A percentile compares a stretch with the other conserved stretches of the same genome.
Conservation (phyloP, 2,329 filamentous ascomycete species). For the Fusarium kyushuense region DNA sequence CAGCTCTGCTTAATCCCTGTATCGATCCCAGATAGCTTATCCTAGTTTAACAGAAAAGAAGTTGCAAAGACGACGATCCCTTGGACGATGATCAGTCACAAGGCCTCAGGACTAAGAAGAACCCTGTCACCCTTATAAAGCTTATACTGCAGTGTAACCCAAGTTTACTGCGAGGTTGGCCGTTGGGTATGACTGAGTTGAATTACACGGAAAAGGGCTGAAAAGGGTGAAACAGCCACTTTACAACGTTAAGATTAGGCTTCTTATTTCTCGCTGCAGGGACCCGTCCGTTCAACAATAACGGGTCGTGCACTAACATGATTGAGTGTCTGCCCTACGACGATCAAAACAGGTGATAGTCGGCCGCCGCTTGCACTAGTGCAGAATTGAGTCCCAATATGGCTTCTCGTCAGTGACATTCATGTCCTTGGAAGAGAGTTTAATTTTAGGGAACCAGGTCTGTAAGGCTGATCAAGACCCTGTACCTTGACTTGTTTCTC, state of each 20-base stretch:
- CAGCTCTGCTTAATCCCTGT: slow-evolving; percentile 40
- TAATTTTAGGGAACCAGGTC: neutral
- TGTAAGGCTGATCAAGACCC: slow-evolving; percentile 18
- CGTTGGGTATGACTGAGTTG: neutral
- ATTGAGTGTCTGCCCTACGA: slow-evolving; percentile 14
- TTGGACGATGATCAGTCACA: slow-evolving; percentile 30
- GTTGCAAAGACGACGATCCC: slow-evolving; percentile 37
- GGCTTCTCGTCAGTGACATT: slow-evolving; percentile 9
- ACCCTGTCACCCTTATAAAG: slow-evolving; percentile 6
- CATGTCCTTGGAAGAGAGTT: slow-evolving; percentile 5
- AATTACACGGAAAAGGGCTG: slow-evolving; percentile 23
- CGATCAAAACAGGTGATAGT: neutral
- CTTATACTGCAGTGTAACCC: slow-evolving; percentile 12
- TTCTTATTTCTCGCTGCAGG: slow-evolving; percentile 34
- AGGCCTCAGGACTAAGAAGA: neutral
- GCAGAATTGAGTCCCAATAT: neutral
- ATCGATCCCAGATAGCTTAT: slow-evolving; percentile 25
- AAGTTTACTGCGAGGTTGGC: slow-evolving; percentile 19
- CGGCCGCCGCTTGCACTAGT: slow-evolving; percentile 10
- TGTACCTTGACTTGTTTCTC: neutral
- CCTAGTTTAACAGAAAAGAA: slow-evolving; percentile 26
- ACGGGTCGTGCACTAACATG: slow-evolving; percentile 11
- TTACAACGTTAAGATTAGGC: slow-evolving; percentile 43
- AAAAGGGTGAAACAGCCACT: slow-evolving; percentile 36
- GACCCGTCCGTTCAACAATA: slow-evolving; percentile 28